phyloP scores from a whole-genome alignment of 441 rosid genomes.

The Arabidopsis lyrata region DNA sequence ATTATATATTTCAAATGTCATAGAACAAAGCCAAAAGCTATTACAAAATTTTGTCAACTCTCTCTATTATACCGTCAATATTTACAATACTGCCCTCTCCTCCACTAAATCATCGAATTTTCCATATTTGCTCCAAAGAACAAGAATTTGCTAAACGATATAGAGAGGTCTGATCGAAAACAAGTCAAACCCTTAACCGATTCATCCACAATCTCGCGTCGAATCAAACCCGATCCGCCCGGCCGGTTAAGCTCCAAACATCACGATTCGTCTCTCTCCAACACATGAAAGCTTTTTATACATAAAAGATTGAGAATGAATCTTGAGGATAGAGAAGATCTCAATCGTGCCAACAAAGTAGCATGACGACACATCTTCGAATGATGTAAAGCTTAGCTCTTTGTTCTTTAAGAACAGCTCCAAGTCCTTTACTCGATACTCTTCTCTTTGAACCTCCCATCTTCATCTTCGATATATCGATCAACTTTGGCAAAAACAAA shows the following conservation, averaged over 20 bases:
- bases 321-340: neutral
- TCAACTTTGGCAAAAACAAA: conserved; percentile 7
- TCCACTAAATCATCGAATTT: conserved; percentile 18
- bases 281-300: conserved; percentile 25
- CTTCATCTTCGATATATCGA: conserved; percentile 55
- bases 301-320: conserved; percentile 24
- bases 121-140: conserved; percentile 28
- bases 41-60: conserved; percentile 43
- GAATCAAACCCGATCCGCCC: neutral
- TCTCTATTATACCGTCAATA: conserved; percentile 27
- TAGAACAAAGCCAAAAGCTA: conserved; percentile 33
- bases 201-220: conserved; percentile 19
- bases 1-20: conserved; percentile 12
- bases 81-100: conserved; percentile 38
- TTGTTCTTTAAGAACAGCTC: conserved; percentile 83
- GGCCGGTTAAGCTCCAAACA: conserved; percentile 27
- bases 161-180: conserved; percentile 22
- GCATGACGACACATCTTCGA: conserved; percentile 97
- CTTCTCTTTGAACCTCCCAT: conserved; percentile 88
- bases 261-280: conserved; percentile 22
- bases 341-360: conserved; percentile 92
- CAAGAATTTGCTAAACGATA: conserved; percentile 23
- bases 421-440: conserved; percentile 74
- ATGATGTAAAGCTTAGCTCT: conserved; percentile 93
- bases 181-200: conserved; percentile 17